Evolutionary conservation across 768 basidiomycete genomes (phyloP).

Genomic region (Boletus rufocinnamomeus): DNA sequence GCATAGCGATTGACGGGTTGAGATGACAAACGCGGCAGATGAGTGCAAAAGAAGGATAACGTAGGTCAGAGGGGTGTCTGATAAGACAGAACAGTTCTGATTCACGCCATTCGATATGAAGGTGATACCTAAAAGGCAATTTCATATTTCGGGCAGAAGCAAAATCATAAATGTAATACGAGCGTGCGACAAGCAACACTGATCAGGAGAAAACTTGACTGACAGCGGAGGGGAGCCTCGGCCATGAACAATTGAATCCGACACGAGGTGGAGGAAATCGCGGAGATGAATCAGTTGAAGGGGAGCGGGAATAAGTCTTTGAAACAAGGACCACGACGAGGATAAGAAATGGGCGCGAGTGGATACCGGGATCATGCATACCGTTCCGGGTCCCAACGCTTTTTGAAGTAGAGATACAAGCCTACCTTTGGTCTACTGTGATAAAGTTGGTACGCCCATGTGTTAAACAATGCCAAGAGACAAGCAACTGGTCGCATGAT

Average conservation of each 20-base stretch:
- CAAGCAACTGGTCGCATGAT: slow-evolving; percentile 12
- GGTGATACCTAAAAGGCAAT: neutral
- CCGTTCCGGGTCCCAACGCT: neutral
- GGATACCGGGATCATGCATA: neutral
- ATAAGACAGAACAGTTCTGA: neutral
- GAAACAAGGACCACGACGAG: neutral
- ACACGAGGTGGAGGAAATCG: neutral
- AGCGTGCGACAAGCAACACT: slow-evolving; percentile 1
- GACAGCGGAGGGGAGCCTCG: too few species aligned
- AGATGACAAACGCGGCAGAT: slow-evolving; percentile 2
- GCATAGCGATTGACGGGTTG: slow-evolving; percentile 4
- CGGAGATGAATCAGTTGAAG: slow-evolving; percentile 6
- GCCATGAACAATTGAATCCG: neutral
- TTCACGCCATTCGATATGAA: neutral
- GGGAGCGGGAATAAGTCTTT: neutral
- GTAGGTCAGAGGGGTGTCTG: neutral
- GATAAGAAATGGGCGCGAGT: neutral
- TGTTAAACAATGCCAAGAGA: slow-evolving; percentile 6
- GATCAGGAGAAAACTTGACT: neutral
- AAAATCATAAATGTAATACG: neutral
- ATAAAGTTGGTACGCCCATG: neutral
- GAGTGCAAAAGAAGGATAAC: neutral
- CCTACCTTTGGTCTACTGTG: neutral
- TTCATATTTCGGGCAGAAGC: neutral
- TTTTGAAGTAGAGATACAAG: neutral